Evolutionary conservation across 129 eudicot species (phyloP), one percentile per base, ranked within the genome.

Genomic region (Mikania micrantha): DNA sequence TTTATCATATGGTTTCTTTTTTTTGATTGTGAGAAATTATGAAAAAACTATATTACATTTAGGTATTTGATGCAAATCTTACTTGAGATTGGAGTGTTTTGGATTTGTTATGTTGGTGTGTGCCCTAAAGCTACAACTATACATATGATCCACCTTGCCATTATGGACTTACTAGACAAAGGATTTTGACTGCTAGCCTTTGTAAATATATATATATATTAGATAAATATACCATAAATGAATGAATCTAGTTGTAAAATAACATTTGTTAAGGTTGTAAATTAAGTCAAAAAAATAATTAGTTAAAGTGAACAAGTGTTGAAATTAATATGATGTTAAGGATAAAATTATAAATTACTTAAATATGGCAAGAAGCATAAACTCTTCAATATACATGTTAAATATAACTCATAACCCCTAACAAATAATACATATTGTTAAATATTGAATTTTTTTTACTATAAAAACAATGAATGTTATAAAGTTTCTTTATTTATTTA

Each of bases 21-120:
- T 53, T 4, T 1, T 12, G n/a, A n/a, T 48, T 57, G 48, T 67
- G 52, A 34, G 69, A 59, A 60, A 47, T 76, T 25, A 59, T 45
- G 34, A 48, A 67, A 67, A 22, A 5, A 17, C 44, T 45, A 59
- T 39, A 75, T 59, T 67, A 75, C 69, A 36, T 44, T 67, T 75
- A 67, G 63, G 80, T 44, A 68, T 50, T 68, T 60, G 75, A 35
- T 59, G 70, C 64, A 69, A 76, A 76, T 76, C 80, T 68, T 60
- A 68, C 65, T 76, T 60, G 62, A 68, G 75, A 69, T 60, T 65
- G 49, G 72, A 15, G 64, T 61, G 69, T 76, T 76, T 61, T 76
- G 80, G 74, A 76, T 76, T 50, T 48, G 64, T 21, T 76, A 67
- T 60, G 80, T 68, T 76, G 75, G 68, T 68, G 45, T 76, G 80